Percentiles rank a stretch among this genome's conserved stretches.
Conservation (phyloP, 148 eudicot species). For the Agrostemma githago region DNA sequence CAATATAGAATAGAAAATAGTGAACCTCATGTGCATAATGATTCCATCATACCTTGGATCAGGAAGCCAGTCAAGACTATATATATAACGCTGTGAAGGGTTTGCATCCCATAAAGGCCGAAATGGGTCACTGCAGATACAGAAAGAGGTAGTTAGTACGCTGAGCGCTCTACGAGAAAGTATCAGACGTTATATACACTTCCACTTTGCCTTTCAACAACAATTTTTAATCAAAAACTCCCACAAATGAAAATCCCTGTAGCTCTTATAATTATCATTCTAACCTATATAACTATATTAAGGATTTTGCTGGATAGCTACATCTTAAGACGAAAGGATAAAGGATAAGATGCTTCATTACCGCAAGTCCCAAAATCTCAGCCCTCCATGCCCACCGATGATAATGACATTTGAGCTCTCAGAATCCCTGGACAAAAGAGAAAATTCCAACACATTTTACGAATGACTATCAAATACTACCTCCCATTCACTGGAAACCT, state of each 20-base stretch:
- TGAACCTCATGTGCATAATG: neutral
- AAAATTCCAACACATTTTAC: neutral
- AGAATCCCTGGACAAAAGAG: slow-evolving; percentile 42
- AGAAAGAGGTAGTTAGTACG: slow-evolving; percentile 16
- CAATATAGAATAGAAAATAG: neutral
- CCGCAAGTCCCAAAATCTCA: slow-evolving; percentile 98
- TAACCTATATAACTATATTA: neutral
- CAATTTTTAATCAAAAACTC: neutral
- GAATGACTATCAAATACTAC: slow-evolving; percentile 10
- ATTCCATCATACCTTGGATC: slow-evolving; percentile 62
- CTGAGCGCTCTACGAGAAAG: slow-evolving; percentile 3
- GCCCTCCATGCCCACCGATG: slow-evolving; percentile 76
- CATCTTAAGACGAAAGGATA: neutral
- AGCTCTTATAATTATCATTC: neutral
- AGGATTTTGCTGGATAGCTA: neutral
- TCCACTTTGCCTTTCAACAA: neutral
- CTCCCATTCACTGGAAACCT: too few relatives aligned
- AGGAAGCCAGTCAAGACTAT: slow-evolving; percentile 83
- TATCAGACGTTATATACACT: neutral
- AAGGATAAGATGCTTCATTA: slow-evolving; percentile 20
- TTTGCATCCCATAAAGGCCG: slow-evolving; percentile 71
- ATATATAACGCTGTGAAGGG: slow-evolving; percentile 45
- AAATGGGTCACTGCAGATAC: slow-evolving; percentile 72
- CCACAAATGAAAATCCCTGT: neutral
- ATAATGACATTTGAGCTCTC: slow-evolving; percentile 71